These are phyloP conservation scores for Lentinula aciculospora DNA, from an alignment of 768 basidiomycete species.

Conservation along the genomic window DNA sequence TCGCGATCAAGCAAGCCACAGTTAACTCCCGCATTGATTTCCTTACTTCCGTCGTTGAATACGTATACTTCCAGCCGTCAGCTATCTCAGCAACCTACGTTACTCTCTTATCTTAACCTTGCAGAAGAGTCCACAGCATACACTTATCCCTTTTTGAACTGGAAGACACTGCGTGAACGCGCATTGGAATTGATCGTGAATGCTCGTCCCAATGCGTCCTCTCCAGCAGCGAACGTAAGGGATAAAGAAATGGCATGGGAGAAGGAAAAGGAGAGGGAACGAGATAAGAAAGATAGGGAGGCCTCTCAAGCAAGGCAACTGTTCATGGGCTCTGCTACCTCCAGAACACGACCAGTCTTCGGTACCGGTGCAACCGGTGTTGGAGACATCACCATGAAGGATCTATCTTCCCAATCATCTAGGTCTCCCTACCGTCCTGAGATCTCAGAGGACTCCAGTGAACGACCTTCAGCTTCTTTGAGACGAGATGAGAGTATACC, in stretches of 20 bases:
- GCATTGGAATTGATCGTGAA: conserved; percentile 9
- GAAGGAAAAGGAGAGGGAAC: conserved; percentile 13
- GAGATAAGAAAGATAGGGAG: conserved; percentile 5
- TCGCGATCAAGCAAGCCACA: conserved; percentile 16
- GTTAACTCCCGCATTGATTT: conserved; percentile 26
- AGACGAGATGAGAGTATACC: conserved; percentile 20
- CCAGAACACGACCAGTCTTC: conserved; percentile 1
- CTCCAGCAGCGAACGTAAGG: neutral
- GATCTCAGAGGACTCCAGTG: neutral
- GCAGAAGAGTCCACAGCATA: conserved; percentile 10
- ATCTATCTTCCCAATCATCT: neutral
- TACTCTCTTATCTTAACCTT: conserved; percentile 7
- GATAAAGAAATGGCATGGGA: conserved; percentile 13
- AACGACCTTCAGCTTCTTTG: neutral
- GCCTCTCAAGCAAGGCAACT: neutral
- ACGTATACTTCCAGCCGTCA: neutral
- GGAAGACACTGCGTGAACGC: conserved; percentile 12
- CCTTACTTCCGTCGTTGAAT: conserved; percentile 24
- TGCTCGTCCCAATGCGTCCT: neutral
- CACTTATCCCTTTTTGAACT: conserved; percentile 12
- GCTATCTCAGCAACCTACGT: conserved; percentile 2
- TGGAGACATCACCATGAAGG: neutral
- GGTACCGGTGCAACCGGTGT: neutral
- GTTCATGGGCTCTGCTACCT: neutral
- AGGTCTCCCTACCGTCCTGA: neutral